Conservation (phyloP, 164 flowering plant genomes). For the Magnolia officinalis region DNA sequence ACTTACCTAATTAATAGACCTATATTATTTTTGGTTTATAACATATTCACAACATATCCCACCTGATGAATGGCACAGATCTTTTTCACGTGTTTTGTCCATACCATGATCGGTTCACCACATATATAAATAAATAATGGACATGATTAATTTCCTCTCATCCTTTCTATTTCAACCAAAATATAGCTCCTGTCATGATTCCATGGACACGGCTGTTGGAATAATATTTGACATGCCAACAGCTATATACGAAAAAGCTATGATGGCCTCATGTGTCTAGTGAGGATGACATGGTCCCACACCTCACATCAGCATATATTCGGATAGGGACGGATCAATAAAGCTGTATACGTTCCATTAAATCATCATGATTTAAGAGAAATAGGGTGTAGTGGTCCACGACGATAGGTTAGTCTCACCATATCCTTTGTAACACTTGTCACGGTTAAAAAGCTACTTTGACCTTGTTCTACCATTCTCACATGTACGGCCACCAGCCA, state of each 20-base stretch:
- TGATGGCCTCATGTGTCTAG: slow-evolving; percentile 7
- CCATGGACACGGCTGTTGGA: slow-evolving; percentile 8
- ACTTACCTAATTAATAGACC: no score
- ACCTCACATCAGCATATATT: background rate
- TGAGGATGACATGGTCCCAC: slow-evolving; percentile 5
- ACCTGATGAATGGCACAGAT: background rate
- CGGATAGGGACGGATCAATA: background rate
- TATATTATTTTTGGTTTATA: no score
- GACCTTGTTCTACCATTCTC: no score
- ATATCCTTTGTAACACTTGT: background rate
- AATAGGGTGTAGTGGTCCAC: slow-evolving; percentile 2
- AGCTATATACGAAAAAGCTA: background rate
- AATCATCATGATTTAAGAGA: slow-evolving; percentile 3
- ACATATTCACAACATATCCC: background rate
- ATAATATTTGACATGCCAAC: slow-evolving; percentile 9
- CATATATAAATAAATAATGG: background rate
- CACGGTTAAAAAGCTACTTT: background rate
- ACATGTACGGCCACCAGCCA: no score
- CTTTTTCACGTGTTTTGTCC: background rate
- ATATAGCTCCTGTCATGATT: background rate
- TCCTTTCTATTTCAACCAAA: background rate
- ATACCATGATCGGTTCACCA: background rate
- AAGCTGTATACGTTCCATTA: background rate
- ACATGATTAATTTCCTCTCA: background rate
- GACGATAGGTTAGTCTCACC: background rate